phyloP scores from a whole-genome alignment of 1,284 basidiomycete genomes.

The Taiwanofungus camphoratus region DNA sequence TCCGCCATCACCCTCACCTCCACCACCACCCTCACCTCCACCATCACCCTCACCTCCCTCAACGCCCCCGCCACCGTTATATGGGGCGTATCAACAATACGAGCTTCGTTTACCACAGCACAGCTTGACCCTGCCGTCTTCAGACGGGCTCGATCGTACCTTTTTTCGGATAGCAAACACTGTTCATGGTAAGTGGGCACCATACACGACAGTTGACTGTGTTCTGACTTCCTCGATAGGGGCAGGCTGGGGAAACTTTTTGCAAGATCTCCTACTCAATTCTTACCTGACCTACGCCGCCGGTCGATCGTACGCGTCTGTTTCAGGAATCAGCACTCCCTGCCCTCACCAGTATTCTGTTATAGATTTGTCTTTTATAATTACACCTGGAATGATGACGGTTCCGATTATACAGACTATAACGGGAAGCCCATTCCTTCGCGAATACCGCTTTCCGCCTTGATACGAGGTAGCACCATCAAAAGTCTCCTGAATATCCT shows the following conservation, averaged over 20 bases:
- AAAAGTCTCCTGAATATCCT: neutral
- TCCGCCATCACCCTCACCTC: neutral
- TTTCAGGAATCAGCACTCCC: neutral
- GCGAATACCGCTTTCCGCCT: conserved; percentile 54
- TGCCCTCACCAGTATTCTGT: neutral
- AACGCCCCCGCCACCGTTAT: neutral
- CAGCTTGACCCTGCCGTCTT: neutral
- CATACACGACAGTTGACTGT: neutral
- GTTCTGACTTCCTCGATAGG: neutral
- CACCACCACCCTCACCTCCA: too few relatives aligned
- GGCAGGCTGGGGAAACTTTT: conserved; percentile 1
- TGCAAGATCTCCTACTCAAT: conserved; percentile 1
- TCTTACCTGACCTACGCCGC: neutral
- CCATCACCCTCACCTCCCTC: neutral
- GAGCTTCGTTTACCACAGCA: conserved; percentile 2
- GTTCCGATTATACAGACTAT: conserved; percentile 20
- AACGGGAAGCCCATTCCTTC: conserved; percentile 44
- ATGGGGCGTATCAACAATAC: neutral
- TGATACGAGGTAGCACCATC: conserved; percentile 36
- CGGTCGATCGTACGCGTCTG: conserved; percentile 1
- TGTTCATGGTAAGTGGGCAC: neutral
- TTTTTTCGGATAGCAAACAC: conserved; percentile 1
- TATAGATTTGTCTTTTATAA: conserved; percentile 55
- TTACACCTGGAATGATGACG: conserved; percentile 44
- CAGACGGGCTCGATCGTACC: neutral